phyloP scores from a whole-genome alignment of 305 asterid genomes.

The Fraxinus sp. region DNA sequence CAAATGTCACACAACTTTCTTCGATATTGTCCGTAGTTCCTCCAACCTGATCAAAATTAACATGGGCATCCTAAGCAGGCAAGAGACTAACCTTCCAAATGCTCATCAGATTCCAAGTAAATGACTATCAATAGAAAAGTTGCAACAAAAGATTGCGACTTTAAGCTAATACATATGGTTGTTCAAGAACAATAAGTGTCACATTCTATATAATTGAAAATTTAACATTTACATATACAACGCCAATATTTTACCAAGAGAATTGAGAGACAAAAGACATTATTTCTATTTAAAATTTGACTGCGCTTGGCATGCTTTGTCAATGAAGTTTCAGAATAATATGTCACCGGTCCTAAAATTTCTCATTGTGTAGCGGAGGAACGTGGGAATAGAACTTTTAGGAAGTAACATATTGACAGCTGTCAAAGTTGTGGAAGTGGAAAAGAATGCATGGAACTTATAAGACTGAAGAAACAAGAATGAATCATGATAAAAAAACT shows the following conservation, averaged over 20 bases:
- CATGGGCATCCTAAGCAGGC: slow-evolving; percentile 15
- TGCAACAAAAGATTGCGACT: background rate
- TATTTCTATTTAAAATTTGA: background rate
- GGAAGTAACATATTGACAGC: background rate
- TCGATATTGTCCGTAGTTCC: slow-evolving; percentile 95
- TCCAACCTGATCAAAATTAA: slow-evolving; percentile 64
- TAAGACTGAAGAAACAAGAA: background rate
- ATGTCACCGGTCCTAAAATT: background rate
- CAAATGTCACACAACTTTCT: slow-evolving; percentile 91
- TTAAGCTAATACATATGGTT: background rate
- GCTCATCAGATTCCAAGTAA: slow-evolving; percentile 12
- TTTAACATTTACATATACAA: background rate
- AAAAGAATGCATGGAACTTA: background rate
- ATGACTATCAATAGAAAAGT: background rate
- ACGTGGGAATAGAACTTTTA: background rate
- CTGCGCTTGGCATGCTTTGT: background rate
- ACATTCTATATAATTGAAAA: background rate
- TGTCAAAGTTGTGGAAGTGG: slow-evolving; percentile 2
- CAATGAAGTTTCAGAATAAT: background rate
- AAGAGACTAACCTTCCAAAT: slow-evolving; percentile 3
- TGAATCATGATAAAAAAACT: background rate
- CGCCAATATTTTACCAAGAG: background rate
- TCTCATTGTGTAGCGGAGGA: slow-evolving; percentile 1
- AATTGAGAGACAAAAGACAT: background rate
- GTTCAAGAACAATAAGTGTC: background rate